Evolutionary conservation across 2,329 filamentous ascomycete genomes (phyloP).

Genomic region (Neofusicoccum sp.): DNA sequence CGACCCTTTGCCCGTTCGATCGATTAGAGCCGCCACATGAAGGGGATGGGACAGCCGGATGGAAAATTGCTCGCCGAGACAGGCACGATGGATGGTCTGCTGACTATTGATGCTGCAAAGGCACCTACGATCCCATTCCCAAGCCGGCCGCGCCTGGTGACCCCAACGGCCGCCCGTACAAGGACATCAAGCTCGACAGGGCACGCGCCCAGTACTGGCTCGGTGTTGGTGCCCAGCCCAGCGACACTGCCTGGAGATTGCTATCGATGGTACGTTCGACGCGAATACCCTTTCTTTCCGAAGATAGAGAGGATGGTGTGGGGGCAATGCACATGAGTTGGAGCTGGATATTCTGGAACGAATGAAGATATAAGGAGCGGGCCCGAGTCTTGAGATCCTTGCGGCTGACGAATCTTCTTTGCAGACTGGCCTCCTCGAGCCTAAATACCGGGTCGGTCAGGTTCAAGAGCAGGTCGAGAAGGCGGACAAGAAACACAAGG

Average conservation of each 20-base stretch:
- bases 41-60: background rate
- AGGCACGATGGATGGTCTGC: background rate
- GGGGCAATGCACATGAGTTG: background rate
- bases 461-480: conserved; percentile 36
- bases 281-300: background rate
- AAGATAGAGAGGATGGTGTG: conserved; percentile 6
- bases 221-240: conserved; percentile 93
- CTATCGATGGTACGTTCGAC: conserved; percentile 69
- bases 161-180: conserved; percentile 67
- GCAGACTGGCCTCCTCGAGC: conserved; percentile 41
- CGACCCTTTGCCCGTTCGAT: conserved; percentile 44
- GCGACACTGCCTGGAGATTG: conserved; percentile 84
- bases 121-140: conserved; percentile 65
- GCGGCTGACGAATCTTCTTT: background rate
- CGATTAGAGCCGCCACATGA: background rate
- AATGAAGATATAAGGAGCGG: background rate
- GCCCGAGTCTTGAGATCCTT: background rate
- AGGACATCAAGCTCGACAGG: conserved; percentile 87
- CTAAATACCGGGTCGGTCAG: conserved; percentile 37
- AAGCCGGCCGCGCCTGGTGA: conserved; percentile 54
- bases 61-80: background rate
- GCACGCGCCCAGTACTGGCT: conserved; percentile 91
- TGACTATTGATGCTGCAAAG: conserved; percentile 47
- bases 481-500: conserved; percentile 27
- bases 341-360: background rate